Conservation (phyloP, 805 yeast species). For the Sungouiella thailandica region DNA sequence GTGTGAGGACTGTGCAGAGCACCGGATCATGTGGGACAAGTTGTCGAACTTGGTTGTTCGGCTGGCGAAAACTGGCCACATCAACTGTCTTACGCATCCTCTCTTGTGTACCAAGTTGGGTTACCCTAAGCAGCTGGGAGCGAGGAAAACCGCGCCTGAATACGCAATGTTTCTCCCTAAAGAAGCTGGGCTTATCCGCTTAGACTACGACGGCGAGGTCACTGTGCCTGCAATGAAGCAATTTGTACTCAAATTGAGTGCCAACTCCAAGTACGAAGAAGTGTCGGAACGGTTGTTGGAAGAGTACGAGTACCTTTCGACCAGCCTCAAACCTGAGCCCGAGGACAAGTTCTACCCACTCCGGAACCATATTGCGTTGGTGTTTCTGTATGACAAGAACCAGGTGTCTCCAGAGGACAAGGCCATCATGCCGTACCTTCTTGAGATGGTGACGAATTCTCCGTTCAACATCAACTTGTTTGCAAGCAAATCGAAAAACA, state of each 20-base stretch:
- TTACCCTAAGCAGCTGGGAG: constrained; percentile 16
- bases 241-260: constrained; percentile 46
- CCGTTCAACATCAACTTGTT: constrained; percentile 52
- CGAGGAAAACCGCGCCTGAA: constrained; percentile 32
- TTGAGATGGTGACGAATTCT: constrained; percentile 55
- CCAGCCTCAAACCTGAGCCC: constrained; percentile 27
- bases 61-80: constrained; percentile 44
- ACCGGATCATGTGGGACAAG: constrained; percentile 54
- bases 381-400: constrained; percentile 49
- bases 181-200: constrained; percentile 40
- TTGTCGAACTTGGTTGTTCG: constrained; percentile 45
- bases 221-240: constrained; percentile 28
- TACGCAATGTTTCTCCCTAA: constrained; percentile 52
- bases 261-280: constrained; percentile 39
- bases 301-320: constrained; percentile 26
- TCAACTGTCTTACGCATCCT: constrained; percentile 52
- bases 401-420: constrained; percentile 57
- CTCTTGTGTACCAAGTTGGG: constrained; percentile 52
- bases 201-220: constrained; percentile 39
- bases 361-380: constrained; percentile 42
- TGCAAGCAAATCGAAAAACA: constrained; percentile 43
- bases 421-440: constrained; percentile 52
- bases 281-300: constrained; percentile 24
- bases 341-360: constrained; percentile 34
- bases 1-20: constrained; percentile 48